A percentile compares a stretch with the other conserved stretches of the same genome.
Evolutionary conservation across 495 filamentous ascomycete species (phyloP).

Genomic region (Immersiella caudata): DNA sequence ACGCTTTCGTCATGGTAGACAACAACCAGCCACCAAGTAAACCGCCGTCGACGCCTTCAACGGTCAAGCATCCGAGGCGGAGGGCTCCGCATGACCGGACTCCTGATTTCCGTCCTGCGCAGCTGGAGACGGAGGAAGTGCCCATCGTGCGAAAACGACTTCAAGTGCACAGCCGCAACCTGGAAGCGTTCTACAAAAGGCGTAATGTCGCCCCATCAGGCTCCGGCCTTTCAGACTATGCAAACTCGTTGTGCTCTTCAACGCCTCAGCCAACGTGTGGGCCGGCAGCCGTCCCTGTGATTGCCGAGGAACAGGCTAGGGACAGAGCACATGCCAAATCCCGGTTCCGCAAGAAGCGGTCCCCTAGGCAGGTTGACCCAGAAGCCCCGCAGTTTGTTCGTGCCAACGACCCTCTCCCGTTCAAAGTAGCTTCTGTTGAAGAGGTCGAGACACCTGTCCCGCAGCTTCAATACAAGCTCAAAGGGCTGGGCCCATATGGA

Average conservation of each 20-base stretch:
- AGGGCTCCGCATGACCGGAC: slow-evolving; percentile 15
- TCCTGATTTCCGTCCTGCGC: slow-evolving; percentile 42
- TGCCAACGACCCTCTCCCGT: slow-evolving; percentile 52
- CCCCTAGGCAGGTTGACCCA: slow-evolving; percentile 56
- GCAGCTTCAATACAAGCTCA: slow-evolving; percentile 44
- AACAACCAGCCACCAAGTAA: slow-evolving; percentile 8
- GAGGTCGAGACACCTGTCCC: slow-evolving; percentile 34
- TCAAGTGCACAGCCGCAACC: slow-evolving; percentile 44
- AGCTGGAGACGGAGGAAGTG: slow-evolving; percentile 49
- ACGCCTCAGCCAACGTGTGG: slow-evolving; percentile 24
- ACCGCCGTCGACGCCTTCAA: slow-evolving; percentile 15
- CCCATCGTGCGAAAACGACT: slow-evolving; percentile 38
- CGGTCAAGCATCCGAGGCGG: background rate
- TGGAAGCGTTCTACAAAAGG: slow-evolving; percentile 54
- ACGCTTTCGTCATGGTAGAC: slow-evolving; percentile 36
- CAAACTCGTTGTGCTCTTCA: slow-evolving; percentile 5
- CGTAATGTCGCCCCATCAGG: slow-evolving; percentile 31
- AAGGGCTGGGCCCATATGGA: slow-evolving; percentile 61
- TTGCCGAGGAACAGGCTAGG: slow-evolving; percentile 23
- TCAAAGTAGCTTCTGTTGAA: slow-evolving; percentile 20
- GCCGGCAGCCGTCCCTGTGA: background rate
- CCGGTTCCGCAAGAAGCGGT: slow-evolving; percentile 50
- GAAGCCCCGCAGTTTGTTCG: slow-evolving; percentile 52
- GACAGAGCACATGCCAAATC: slow-evolving; percentile 32
- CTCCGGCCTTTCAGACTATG: slow-evolving; percentile 29